Evolutionary conservation across 371 early-diverging fungal genomes (phyloP).

Genomic region (Syncephalastrum monosporum): DNA sequence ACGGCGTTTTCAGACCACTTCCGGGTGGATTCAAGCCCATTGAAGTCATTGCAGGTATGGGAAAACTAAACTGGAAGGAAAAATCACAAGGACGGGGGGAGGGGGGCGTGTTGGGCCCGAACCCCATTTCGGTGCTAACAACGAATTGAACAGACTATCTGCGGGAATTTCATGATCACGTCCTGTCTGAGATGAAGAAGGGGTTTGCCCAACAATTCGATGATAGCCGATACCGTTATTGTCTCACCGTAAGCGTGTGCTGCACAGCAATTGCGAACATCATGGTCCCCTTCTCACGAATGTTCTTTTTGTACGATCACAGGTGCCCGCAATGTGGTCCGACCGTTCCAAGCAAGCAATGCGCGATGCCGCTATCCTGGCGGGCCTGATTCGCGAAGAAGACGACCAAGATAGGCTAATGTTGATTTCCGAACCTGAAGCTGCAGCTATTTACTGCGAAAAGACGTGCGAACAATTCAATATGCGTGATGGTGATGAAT

Average conservation of each 20-base stretch:
- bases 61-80: not conserved
- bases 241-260: conserved; percentile 35
- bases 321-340: conserved; percentile 65
- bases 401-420: conserved; percentile 56
- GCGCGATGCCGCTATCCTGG: conserved; percentile 55
- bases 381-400: conserved; percentile 44
- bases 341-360: conserved; percentile 59
- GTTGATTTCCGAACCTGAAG: conserved; percentile 62
- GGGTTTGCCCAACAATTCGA: conserved; percentile 38
- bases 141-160: conserved; percentile 37
- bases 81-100: not conserved
- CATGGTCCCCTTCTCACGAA: conserved; percentile 4
- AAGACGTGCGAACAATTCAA: conserved; percentile 56
- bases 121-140: not conserved
- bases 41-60: conserved; percentile 42
- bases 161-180: conserved; percentile 47
- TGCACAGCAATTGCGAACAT: not conserved
- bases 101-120: no score
- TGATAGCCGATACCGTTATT: conserved; percentile 34
- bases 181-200: conserved; percentile 48
- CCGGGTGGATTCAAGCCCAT: conserved; percentile 49
- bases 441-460: conserved; percentile 64
- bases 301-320: not conserved
- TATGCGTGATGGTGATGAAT: conserved; percentile 55
- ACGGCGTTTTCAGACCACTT: conserved; percentile 38